Evolutionary conservation across 2,329 filamentous ascomycete genomes (phyloP).

Genomic region (Fusarium lyarnte): DNA sequence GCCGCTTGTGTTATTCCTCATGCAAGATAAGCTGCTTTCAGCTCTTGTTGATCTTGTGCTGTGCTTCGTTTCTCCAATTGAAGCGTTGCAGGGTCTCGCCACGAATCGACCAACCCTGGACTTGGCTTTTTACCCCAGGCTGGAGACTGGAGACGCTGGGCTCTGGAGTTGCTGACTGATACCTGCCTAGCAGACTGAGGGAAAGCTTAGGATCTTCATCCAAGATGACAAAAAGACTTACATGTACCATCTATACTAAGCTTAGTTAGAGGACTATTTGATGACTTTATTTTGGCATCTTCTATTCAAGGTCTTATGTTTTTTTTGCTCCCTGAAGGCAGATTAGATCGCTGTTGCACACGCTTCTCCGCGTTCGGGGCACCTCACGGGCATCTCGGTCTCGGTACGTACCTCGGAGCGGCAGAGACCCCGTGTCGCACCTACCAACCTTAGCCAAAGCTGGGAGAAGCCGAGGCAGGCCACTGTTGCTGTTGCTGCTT

Average conservation of each 20-base stretch:
- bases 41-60: constrained; percentile 6
- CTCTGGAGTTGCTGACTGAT: background rate
- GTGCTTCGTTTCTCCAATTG: constrained; percentile 12
- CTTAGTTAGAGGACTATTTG: background rate
- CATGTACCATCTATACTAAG: background rate
- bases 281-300: background rate
- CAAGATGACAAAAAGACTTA: background rate
- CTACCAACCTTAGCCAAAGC: constrained; percentile 9
- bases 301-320: background rate
- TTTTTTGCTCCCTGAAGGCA: background rate
- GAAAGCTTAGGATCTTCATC: background rate
- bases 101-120: background rate
- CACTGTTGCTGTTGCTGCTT: constrained; percentile 13
- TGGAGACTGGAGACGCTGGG: background rate
- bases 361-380: constrained; percentile 4
- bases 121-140: constrained; percentile 29
- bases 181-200: background rate
- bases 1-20: background rate
- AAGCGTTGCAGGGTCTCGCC: constrained; percentile 9
- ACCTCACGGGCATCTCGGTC: constrained; percentile 9
- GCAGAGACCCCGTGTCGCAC: constrained; percentile 16
- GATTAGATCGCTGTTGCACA: background rate
- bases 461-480: constrained; percentile 37
- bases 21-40: constrained; percentile 1
- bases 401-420: constrained; percentile 31